Evolutionary conservation across 1,139 yeast species (phyloP).

Genomic region (Pichia norvegensis): DNA sequence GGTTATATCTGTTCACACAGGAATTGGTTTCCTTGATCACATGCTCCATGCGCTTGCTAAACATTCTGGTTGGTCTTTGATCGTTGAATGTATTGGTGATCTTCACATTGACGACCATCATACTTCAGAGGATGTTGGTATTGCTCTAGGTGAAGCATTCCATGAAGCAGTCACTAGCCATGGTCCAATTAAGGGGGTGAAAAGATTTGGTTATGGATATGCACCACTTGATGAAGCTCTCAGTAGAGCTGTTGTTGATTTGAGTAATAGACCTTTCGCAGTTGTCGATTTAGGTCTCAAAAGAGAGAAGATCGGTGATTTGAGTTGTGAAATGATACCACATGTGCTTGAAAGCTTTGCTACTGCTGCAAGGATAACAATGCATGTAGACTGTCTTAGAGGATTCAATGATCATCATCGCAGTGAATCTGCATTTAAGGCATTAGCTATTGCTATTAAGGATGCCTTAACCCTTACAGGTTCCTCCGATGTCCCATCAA

Average conservation of each 20-base stretch:
- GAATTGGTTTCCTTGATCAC: slow-evolving; percentile 92
- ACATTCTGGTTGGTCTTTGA: slow-evolving; percentile 92
- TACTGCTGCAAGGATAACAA: slow-evolving; percentile 78
- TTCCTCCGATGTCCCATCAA: slow-evolving; percentile 84
- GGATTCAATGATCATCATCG: slow-evolving; percentile 96
- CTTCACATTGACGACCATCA: slow-evolving; percentile 96
- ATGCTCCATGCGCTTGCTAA: slow-evolving; percentile 96
- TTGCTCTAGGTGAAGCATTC: slow-evolving; percentile 84
- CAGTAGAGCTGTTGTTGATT: slow-evolving; percentile 87
- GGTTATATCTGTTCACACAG: slow-evolving; percentile 73
- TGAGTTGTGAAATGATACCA: slow-evolving; percentile 93
- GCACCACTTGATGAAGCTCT: slow-evolving; percentile 97
- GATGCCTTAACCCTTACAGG: slow-evolving; percentile 85
- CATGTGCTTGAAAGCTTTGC: slow-evolving; percentile 94
- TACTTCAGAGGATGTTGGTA: slow-evolving; percentile 91
- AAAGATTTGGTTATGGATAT: slow-evolving; percentile 87
- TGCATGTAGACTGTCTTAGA: slow-evolving; percentile 89
- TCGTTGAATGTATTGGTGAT: slow-evolving; percentile 88
- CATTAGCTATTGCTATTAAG: slow-evolving; percentile 82
- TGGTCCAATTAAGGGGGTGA: slow-evolving; percentile 84
- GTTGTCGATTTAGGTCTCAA: slow-evolving; percentile 82
- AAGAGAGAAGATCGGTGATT: slow-evolving; percentile 88
- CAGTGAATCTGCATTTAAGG: slow-evolving; percentile 93
- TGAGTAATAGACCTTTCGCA: slow-evolving; percentile 88
- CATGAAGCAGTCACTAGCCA: slow-evolving; percentile 54